Evolutionary conservation across 352 stramenopile genomes (phyloP), one percentile per base, ranked within the genome.

Genomic region (Globisporangium orthogonon): DNA sequence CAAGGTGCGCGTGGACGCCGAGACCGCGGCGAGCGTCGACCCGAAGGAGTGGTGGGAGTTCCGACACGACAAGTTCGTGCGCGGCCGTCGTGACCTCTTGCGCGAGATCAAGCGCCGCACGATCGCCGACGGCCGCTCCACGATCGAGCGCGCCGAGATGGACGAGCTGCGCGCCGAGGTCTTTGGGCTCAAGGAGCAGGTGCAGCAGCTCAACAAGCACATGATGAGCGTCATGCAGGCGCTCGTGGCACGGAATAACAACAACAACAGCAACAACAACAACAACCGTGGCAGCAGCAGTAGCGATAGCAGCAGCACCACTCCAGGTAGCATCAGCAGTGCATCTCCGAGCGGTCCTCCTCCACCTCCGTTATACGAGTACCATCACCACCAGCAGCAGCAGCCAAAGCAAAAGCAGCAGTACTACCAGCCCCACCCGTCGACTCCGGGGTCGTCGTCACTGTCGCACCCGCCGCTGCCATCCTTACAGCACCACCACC

Each of bases 21-120:
- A 85, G 50, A 63, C 61, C 30, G 62, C 66, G 7, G 62, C 65
- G 37, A 60, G 50, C 17, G 58, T 74, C 13, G 78, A 86, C 54
- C 66, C 76, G 2, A 83, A 80, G 46, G 76, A 83, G 52, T 89
- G 78, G 76, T 92, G 81, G 78, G 83, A 95, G 62, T 96, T 96
- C 61, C 78, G 78, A 23, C 87, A 96, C 62, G 78, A 91, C 43
- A 84, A 88, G 52, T 96, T 96, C 58, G 61, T 86, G 18, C 62
- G 83, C 18, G 86, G 80, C 4, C 62, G 71, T 28, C 76, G 78
- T 40, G 72, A 91, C 11, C 62, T 91, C 50, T 63, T 96, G 45
- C 73, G 73, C 29, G 76, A 92, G 62, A 96, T 96, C 61, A 77
- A 79, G 56, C 73, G 83, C 49, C 77, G 83, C 3, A 73, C 63